These are phyloP conservation scores for Neurospora sp. DNA, from an alignment of 2,329 filamentous ascomycete genomes.

Conservation along the genomic window DNA sequence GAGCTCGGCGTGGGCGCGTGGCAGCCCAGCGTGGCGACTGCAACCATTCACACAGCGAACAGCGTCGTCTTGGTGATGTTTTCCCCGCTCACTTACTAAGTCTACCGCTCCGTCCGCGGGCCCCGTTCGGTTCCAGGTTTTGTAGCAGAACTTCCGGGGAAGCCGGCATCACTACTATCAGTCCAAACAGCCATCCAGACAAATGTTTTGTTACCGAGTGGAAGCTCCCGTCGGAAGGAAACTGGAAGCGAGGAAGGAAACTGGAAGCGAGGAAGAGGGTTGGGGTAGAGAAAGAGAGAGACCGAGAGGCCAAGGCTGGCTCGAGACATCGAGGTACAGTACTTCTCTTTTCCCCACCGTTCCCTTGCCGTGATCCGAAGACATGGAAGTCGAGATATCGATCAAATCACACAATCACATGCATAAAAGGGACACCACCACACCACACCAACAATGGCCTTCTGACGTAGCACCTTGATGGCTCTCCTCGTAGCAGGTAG, in stretches of 20 bases:
- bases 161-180: neutral
- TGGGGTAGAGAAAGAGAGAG: neutral
- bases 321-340: neutral
- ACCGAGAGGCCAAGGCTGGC: neutral
- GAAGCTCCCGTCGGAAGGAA: neutral
- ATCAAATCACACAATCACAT: neutral
- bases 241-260: neutral
- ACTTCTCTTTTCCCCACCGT: neutral
- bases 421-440: neutral
- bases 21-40: neutral
- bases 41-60: neutral
- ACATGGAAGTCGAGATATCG: neutral
- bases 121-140: neutral
- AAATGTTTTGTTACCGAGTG: neutral
- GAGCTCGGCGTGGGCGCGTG: neutral
- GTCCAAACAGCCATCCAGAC: neutral
- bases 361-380: neutral
- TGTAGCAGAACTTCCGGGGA: neutral
- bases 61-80: neutral
- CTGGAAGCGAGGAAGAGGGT: neutral
- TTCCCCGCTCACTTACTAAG: neutral
- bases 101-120: neutral
- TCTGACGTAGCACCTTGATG: neutral
- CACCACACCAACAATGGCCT: neutral
- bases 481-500: neutral